Evolutionary conservation across 352 stramenopile species (phyloP), one percentile per base, ranked within the genome.

Genomic region (Globisporangium barbulae): DNA sequence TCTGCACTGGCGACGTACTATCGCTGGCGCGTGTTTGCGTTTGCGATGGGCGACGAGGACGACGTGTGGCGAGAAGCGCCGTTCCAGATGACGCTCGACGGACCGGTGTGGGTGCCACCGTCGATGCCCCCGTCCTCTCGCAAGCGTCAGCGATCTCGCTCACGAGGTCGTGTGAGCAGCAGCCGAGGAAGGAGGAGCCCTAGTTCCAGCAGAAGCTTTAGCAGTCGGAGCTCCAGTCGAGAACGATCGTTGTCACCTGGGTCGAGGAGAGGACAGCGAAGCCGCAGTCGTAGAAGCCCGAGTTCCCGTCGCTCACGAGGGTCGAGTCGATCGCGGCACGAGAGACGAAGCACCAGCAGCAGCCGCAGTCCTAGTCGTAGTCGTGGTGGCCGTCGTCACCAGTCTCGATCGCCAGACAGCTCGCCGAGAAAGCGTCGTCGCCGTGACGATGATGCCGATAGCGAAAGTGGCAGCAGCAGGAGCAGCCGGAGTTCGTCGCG

Each of bases 21-120:
- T 61, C 75, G 83, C 9, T 93, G 85, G 85, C 61, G 79, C 48
- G 83, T 92, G 25, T 91, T 83, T 45, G 75, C 85, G 53, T 80
- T 91, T 13, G 79, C 74, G 12, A 90, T 90, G 80, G 85, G 83
- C 19, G 85, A 93, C 45, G 68, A 71, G 12, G 67, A 76, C 30
- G 37, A 61, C n/a, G 52, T 44, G 15, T 92, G 81, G 83, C 69
- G 70, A 44, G 74, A 78, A 48, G 65, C 63, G 4, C 75, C 81
- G 2, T 93, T 91, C 37, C 77, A 86, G 55, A 93, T 93, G 82
- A 79, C 70, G 5, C 33, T 56, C 2, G 68, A 85, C 25, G 83
- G 79, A 0, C 61, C 78, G 9, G 35, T 89, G n/a, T 93, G 85
- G 82, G 33, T 89, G 13, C 82, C 85, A 28, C 83, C 85, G 10